These are phyloP conservation scores for Russula foetens DNA, from an alignment of 768 basidiomycete genomes.

Conservation along the genomic window DNA sequence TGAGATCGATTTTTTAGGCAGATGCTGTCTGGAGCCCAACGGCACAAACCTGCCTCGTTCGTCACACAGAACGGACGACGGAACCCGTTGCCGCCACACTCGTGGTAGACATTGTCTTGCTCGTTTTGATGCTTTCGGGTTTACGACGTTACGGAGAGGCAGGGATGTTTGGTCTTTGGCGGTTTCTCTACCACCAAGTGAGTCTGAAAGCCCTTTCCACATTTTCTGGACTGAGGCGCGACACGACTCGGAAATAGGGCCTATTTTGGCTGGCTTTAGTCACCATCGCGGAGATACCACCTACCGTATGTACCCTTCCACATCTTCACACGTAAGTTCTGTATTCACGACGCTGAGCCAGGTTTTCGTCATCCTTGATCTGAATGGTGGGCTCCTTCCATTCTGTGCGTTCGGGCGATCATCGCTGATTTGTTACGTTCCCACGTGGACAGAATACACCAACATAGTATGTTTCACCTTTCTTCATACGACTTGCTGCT, in stretches of 20 bases:
- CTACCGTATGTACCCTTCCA: not conserved
- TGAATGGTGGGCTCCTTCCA: constrained; percentile 4
- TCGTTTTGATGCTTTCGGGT: constrained; percentile 10
- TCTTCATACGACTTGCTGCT: not conserved
- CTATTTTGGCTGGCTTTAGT: constrained; percentile 14
- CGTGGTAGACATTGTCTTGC: constrained; percentile 4
- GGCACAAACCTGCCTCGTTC: not conserved
- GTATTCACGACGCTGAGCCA: not conserved
- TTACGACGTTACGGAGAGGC: constrained; percentile 10
- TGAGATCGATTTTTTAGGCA: not conserved
- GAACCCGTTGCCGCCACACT: constrained; percentile 7
- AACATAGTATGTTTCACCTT: not conserved
- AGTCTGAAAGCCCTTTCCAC: not conserved
- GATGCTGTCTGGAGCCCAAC: not conserved
- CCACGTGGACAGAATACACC: not conserved
- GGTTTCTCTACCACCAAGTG: constrained; percentile 13
- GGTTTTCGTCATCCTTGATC: constrained; percentile 10
- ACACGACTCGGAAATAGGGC: not conserved
- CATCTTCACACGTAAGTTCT: not conserved
- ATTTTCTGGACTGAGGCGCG: not conserved
- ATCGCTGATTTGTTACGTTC: not conserved
- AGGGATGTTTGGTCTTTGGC: constrained; percentile 14
- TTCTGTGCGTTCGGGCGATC: not conserved
- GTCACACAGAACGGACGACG: not conserved
- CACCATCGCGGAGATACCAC: constrained; percentile 14